phyloP scores from a whole-genome alignment of 1,139 yeast species.

The Candida freyschussii region DNA sequence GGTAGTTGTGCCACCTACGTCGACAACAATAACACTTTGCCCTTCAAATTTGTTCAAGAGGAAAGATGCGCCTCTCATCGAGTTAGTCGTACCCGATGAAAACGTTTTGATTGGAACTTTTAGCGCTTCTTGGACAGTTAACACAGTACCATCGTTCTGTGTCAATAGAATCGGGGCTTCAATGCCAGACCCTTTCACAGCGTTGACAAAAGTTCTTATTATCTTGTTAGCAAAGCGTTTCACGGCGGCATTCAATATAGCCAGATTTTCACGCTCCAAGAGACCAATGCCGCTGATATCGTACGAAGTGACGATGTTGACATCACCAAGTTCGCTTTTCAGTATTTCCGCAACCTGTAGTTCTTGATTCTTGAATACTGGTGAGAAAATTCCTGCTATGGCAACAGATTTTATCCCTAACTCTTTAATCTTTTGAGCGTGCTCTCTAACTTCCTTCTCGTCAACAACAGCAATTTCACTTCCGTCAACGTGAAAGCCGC shows the following conservation, averaged over 20 bases:
- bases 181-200: constrained; percentile 30
- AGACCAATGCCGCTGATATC: constrained; percentile 37
- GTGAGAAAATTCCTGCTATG: constrained; percentile 37
- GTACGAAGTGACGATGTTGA: constrained; percentile 34
- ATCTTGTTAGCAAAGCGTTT: constrained; percentile 35
- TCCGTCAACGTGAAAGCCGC: constrained; percentile 40
- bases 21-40: constrained; percentile 33
- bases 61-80: constrained; percentile 43
- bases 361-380: constrained; percentile 34
- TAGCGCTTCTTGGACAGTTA: constrained; percentile 34
- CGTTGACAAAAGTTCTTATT: constrained; percentile 32
- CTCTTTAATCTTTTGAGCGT: constrained; percentile 29
- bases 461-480: constrained; percentile 30
- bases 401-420: constrained; percentile 33
- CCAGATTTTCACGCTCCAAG: constrained; percentile 39
- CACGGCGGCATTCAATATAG: constrained; percentile 40
- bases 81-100: constrained; percentile 43
- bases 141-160: constrained; percentile 42
- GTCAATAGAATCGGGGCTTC: constrained; percentile 36
- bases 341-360: constrained; percentile 29
- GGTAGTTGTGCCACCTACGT: constrained; percentile 42
- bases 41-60: constrained; percentile 28
- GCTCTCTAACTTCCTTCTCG: constrained; percentile 29
- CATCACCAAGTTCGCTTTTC: constrained; percentile 29
- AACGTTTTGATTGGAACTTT: constrained; percentile 38